These are phyloP conservation scores for Beauveria scarabaeidicola DNA, from an alignment of 2,329 filamentous ascomycete genomes.

Conservation along the genomic window DNA sequence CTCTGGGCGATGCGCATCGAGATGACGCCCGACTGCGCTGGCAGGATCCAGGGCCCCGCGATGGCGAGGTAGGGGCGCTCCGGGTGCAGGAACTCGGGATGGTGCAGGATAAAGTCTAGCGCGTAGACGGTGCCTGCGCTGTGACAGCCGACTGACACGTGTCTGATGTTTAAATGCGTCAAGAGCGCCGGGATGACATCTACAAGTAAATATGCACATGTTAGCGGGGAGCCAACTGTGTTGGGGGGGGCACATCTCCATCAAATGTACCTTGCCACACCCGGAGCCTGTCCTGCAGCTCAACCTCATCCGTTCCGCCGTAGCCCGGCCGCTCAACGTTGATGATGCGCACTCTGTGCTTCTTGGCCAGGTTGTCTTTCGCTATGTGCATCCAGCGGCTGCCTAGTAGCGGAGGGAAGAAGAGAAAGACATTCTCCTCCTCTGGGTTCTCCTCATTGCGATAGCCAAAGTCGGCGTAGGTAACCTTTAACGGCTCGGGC, in stretches of 20 bases:
- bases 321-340: slow-evolving; percentile 27
- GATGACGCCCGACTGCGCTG: slow-evolving; percentile 18
- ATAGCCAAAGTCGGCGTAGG: slow-evolving; percentile 26
- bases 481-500: slow-evolving; percentile 11
- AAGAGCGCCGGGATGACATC: slow-evolving; percentile 24
- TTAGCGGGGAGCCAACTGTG: not conserved
- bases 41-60: slow-evolving; percentile 24
- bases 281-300: slow-evolving; percentile 15
- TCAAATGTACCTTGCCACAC: slow-evolving; percentile 20
- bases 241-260: not conserved
- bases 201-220: not conserved
- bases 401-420: slow-evolving; percentile 21
- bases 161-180: slow-evolving; percentile 22
- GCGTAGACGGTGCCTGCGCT: slow-evolving; percentile 25
- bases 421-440: slow-evolving; percentile 21
- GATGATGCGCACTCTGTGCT: slow-evolving; percentile 25
- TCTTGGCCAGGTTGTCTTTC: slow-evolving; percentile 25
- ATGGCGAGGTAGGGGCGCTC: slow-evolving; percentile 20
- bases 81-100: slow-evolving; percentile 20
- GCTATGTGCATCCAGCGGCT: slow-evolving; percentile 23
- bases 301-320: slow-evolving; percentile 24
- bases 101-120: slow-evolving; percentile 22
- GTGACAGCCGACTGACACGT: slow-evolving; percentile 22
- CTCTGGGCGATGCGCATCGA: slow-evolving; percentile 15
- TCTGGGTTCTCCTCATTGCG: slow-evolving; percentile 19